Conservation (phyloP, 2,329 filamentous ascomycete genomes). For the Cryphonectria parasitica region DNA sequence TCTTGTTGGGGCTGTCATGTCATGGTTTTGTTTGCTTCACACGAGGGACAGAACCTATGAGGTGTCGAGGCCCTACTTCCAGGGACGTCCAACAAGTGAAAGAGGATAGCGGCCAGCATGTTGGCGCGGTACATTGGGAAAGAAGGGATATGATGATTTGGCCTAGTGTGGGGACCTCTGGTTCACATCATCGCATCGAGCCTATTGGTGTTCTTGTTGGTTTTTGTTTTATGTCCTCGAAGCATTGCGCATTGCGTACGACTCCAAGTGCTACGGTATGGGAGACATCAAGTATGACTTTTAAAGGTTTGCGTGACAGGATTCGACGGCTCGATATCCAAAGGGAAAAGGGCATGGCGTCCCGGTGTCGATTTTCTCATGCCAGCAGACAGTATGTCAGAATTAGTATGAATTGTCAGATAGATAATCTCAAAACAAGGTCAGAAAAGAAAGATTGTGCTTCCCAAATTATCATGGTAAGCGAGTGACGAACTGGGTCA, state of each 20-base stretch:
- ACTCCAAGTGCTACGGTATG: conserved; percentile 21
- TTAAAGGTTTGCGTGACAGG: conserved; percentile 20
- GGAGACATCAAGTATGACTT: conserved; percentile 13
- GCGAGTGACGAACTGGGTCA: not conserved
- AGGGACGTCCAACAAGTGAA: not conserved
- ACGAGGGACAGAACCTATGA: conserved; percentile 12
- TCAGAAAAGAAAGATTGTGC: not conserved
- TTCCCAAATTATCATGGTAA: not conserved
- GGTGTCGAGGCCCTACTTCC: not conserved
- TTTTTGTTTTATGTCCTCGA: not conserved
- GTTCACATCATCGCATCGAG: conserved; percentile 17
- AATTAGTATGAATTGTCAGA: conserved; percentile 24
- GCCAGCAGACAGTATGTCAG: conserved; percentile 23
- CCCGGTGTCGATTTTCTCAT: conserved; percentile 26
- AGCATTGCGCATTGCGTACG: conserved; percentile 22
- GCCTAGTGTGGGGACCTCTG: conserved; percentile 7
- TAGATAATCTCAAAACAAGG: conserved; percentile 20
- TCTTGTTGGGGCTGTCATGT: conserved; percentile 11
- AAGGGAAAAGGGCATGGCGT: conserved; percentile 28
- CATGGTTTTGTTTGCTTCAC: not conserved
- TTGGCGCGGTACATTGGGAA: conserved; percentile 4
- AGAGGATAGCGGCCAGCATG: not conserved
- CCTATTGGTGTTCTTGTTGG: conserved; percentile 18
- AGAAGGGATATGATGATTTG: conserved; percentile 12
- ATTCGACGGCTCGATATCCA: conserved; percentile 22